A percentile compares a stretch with the other conserved stretches of the same genome.
These are phyloP conservation scores for Basidioascus undulatus DNA, from an alignment of 768 basidiomycete species.

Conservation along the genomic window DNA sequence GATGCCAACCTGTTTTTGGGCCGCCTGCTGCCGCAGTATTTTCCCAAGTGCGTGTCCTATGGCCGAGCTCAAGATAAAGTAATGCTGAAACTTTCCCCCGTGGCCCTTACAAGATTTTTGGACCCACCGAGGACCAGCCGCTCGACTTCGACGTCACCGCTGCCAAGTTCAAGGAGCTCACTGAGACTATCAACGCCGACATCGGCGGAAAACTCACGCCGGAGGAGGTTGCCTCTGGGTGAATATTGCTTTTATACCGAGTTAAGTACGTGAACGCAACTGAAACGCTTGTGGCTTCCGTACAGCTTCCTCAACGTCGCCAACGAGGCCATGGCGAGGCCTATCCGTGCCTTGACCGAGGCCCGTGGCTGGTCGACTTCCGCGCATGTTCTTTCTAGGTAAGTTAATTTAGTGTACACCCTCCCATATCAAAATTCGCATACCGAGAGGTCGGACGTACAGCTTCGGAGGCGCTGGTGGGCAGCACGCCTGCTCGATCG, in stretches of 20 bases:
- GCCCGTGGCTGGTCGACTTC: constrained; percentile 62
- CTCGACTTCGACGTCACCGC: constrained; percentile 50
- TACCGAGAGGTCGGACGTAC: too few relatives aligned
- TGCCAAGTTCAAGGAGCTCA: constrained; percentile 39
- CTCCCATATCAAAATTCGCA: too few relatives aligned
- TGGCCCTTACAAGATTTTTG: too few relatives aligned
- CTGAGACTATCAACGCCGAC: constrained; percentile 45
- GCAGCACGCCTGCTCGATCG: constrained; percentile 84
- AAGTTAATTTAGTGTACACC: too few relatives aligned
- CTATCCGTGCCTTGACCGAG: constrained; percentile 75
- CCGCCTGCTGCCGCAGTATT: constrained; percentile 64
- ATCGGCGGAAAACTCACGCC: constrained; percentile 27
- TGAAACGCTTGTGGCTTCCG: too few relatives aligned
- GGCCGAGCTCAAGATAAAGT: too few relatives aligned
- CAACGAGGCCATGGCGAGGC: constrained; percentile 87
- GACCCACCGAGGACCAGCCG: constrained; percentile 61
- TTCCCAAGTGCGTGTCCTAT: too few relatives aligned
- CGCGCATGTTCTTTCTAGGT: constrained; percentile 52
- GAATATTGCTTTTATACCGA: too few relatives aligned
- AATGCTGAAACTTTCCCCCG: too few relatives aligned
- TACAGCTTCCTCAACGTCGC: too few relatives aligned
- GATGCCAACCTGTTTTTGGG: constrained; percentile 83
- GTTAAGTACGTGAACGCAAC: too few relatives aligned
- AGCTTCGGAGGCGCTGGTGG: constrained; percentile 28
- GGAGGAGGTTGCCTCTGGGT: constrained; percentile 78